Percentiles rank a stretch among this genome's conserved stretches.
These are phyloP conservation scores for Agaricus subrufescens DNA, from an alignment of 768 basidiomycete species.

Conservation along the genomic window DNA sequence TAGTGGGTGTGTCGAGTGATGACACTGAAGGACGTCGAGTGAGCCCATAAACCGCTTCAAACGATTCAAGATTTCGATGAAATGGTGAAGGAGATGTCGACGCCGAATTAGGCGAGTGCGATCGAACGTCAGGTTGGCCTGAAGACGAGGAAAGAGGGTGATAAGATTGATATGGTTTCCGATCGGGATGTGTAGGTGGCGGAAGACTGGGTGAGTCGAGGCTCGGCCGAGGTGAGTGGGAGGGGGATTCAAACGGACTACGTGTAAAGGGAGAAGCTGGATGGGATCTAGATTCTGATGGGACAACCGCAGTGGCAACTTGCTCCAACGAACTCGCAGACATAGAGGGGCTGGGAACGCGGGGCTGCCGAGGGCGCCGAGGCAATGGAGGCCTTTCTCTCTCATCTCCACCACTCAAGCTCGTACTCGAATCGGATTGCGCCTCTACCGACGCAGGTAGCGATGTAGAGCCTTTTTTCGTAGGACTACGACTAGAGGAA, in stretches of 20 bases:
- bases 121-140: neutral
- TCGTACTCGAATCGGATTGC: conserved; percentile 2
- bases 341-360: conserved; percentile 32
- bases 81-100: neutral
- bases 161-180: conserved; percentile 24
- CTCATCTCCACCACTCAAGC: neutral
- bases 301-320: conserved; percentile 34
- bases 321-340: conserved; percentile 43
- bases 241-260: conserved; percentile 18
- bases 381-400: conserved; percentile 27
- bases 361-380: conserved; percentile 14
- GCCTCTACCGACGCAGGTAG: neutral
- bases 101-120: neutral
- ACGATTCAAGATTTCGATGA: conserved; percentile 14
- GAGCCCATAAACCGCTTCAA: conserved; percentile 18
- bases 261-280: conserved; percentile 1
- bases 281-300: conserved; percentile 5
- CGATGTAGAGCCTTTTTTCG: conserved; percentile 12
- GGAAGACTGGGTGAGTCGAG: conserved; percentile 13
- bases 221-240: neutral
- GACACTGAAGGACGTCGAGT: neutral
- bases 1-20: conserved; percentile 12
- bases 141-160: neutral
- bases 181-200: conserved; percentile 54
- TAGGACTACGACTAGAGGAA: conserved; percentile 8